Evolutionary conservation across 106 monocot genomes (phyloP).

Genomic region (Ottelia alismoides): DNA sequence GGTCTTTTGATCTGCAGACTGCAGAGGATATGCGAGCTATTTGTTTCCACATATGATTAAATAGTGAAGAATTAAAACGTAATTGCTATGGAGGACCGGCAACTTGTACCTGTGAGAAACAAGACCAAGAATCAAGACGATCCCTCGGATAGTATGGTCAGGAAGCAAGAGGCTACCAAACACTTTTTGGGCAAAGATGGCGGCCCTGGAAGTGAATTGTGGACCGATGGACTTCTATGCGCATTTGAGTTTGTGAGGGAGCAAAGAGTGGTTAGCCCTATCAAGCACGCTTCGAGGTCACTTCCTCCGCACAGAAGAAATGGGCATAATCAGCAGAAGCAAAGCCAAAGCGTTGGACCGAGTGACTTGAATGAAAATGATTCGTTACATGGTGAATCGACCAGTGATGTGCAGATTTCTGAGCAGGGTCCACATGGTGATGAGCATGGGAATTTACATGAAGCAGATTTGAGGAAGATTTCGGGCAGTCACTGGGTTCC

Average conservation of each 20-base stretch:
- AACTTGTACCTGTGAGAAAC: no score
- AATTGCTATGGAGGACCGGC: no score
- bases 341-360: conserved; percentile 6
- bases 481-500: conserved; percentile 68
- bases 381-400: neutral
- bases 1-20: no score
- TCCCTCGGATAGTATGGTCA: no score
- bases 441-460: conserved; percentile 6
- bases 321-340: neutral
- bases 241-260: conserved; percentile 52
- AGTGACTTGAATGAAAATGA: conserved; percentile 11
- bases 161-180: conserved; percentile 27
- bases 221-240: conserved; percentile 64
- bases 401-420: conserved; percentile 4
- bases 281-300: conserved; percentile 6
- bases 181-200: conserved; percentile 22
- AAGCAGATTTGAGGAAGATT: neutral
- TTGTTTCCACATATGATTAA: no score
- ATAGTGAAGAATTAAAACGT: no score
- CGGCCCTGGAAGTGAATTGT: conserved; percentile 23
- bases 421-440: conserved; percentile 13
- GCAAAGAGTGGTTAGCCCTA: neutral
- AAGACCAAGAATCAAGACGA: no score
- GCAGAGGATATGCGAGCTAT: no score
- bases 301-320: no score